A percentile compares a stretch with the other conserved stretches of the same genome.
Conservation (phyloP, 148 eudicot species). For the Polygonum maritimum region DNA sequence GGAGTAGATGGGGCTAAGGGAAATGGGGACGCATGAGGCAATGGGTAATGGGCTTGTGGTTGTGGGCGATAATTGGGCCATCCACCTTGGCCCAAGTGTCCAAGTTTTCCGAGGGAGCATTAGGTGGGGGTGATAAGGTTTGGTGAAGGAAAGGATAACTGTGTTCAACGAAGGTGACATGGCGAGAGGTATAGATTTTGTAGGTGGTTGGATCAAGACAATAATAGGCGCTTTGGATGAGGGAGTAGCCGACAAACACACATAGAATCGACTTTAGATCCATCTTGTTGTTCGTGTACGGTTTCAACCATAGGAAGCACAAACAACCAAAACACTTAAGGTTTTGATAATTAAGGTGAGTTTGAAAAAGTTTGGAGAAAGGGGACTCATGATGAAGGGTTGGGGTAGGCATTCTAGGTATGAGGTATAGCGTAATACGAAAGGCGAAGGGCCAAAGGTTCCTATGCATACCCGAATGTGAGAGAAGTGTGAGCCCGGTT, state of each 20-base stretch:
- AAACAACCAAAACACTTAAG: not conserved
- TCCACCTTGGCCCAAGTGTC: no score
- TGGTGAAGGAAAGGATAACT: not conserved
- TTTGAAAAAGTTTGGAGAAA: not conserved
- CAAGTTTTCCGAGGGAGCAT: no score
- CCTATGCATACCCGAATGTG: not conserved
- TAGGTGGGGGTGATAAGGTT: not conserved
- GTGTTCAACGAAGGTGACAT: not conserved
- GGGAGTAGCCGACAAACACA: not conserved
- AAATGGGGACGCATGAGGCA: no score
- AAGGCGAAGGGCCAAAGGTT: not conserved
- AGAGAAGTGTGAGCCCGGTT: not conserved
- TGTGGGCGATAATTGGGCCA: no score
- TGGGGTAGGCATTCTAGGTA: not conserved
- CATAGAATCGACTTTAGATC: not conserved
- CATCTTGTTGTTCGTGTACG: not conserved
- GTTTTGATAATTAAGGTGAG: not conserved
- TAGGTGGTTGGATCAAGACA: not conserved
- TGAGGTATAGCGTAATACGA: not conserved
- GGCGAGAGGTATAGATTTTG: not conserved
- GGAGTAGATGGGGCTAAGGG: no score
- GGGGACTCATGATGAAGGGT: not conserved
- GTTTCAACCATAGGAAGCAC: not conserved
- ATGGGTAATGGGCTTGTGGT: no score
- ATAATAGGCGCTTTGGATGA: not conserved